A percentile compares a stretch with the other conserved stretches of the same genome.
Conservation (phyloP, 345 rosid genomes). For the Syzygium aromaticum region DNA sequence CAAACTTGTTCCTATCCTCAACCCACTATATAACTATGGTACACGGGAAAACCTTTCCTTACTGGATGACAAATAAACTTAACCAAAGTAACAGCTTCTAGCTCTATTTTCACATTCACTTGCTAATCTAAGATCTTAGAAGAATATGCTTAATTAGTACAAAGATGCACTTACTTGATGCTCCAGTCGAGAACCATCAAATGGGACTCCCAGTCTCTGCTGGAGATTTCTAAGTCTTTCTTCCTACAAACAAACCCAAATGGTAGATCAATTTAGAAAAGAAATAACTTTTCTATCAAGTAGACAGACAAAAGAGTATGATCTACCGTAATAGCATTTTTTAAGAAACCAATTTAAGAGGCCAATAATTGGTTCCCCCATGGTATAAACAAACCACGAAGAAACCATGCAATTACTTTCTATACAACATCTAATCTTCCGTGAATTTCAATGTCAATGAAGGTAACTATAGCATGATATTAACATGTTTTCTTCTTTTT, state of each 20-base stretch:
- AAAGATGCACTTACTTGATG: slow-evolving; percentile 57
- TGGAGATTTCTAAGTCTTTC: slow-evolving; percentile 63
- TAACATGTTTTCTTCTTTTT: neutral
- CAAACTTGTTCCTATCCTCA: neutral
- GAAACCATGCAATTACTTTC: neutral
- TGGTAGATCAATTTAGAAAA: neutral
- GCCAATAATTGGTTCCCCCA: neutral
- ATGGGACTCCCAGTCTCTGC: slow-evolving; percentile 65
- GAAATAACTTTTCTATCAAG: neutral
- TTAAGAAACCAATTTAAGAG: neutral
- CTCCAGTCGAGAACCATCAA: slow-evolving; percentile 71
- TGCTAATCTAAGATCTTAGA: neutral
- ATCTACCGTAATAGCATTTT: neutral
- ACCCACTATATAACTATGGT: neutral
- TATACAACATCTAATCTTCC: neutral
- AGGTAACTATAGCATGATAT: neutral
- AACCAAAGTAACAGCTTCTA: neutral
- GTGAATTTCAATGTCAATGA: neutral
- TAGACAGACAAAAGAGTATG: neutral
- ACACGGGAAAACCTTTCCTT: neutral
- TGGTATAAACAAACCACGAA: neutral
- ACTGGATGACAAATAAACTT: neutral
- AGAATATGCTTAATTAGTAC: neutral
- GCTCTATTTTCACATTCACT: neutral
- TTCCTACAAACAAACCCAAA: slow-evolving; percentile 35